Evolutionary conservation across 441 rosid genomes (phyloP), one percentile per base, ranked within the genome.

Genomic region (Metrosideros polymorpha): DNA sequence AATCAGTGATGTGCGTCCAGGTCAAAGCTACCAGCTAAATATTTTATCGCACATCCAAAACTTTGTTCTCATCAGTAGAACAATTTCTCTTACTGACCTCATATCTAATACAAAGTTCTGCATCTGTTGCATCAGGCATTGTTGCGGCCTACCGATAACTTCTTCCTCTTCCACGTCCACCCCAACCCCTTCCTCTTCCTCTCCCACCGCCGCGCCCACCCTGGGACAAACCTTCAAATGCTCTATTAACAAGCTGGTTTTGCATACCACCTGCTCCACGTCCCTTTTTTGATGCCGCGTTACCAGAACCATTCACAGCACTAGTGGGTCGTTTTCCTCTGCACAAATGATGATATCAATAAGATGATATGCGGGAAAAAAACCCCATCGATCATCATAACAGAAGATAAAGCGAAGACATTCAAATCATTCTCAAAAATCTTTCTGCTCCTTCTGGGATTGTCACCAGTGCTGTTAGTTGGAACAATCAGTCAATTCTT

Each of bases 161-260:
- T 87, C 95, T 92, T 83, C 98, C 95, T 76, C 98, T 85, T 87
- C 99, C 97, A 12, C 95, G 90, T 87, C 98, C 93, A 84, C 96
- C 91, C 89, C 98, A 76, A 59, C 95, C 94, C 51, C 98, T 91
- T 25, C 99, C 96, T 83, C 98, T 91, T 83, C 92, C 90, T 29
- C 92, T 93, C 52, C 95, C 93, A 24, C 86, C 88, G 4, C 87
- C 82, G 35, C 95, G 89, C 45, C 94, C 95, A 85, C 95, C 95
- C 83, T 88, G 91, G 56, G 99, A 93, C 89, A 97, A 92, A 54
- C 99, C 99, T 89, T 96, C 96, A 75, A 95, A 92, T 82, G 99
- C 99, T 90, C 96, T 94, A 88, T 92, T 96, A 47, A 98, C 97
- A 75, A 95, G 97, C 91, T 98, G 99, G 85, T 91, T 96, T 85